Evolutionary conservation across 2,329 filamentous ascomycete species (phyloP).

Genomic region (Epichloe uncinata): DNA sequence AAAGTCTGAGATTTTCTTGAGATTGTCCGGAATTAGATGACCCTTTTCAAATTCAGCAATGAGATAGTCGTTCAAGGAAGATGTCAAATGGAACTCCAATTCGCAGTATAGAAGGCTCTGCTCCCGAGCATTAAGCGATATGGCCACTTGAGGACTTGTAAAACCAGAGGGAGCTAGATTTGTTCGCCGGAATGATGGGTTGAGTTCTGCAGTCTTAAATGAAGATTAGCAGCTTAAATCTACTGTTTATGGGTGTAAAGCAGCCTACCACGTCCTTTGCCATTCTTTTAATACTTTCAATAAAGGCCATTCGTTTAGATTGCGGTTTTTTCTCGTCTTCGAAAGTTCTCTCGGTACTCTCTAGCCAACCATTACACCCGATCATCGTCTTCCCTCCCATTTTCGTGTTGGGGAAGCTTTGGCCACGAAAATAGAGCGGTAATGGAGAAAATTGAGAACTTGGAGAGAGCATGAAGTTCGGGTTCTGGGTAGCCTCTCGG

Average conservation of each 20-base stretch:
- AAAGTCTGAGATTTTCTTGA: constrained; percentile 35
- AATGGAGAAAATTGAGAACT: constrained; percentile 28
- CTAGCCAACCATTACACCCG: constrained; percentile 43
- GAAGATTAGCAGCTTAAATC: constrained; percentile 7
- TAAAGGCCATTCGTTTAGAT: constrained; percentile 27
- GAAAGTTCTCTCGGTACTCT: constrained; percentile 22
- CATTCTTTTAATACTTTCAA: constrained; percentile 36
- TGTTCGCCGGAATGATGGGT: constrained; percentile 7
- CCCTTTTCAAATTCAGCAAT: constrained; percentile 38
- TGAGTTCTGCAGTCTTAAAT: constrained; percentile 21
- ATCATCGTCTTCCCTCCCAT: constrained; percentile 38
- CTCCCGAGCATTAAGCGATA: constrained; percentile 41
- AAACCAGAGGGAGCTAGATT: not conserved
- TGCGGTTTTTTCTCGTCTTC: constrained; percentile 15
- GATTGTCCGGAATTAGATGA: constrained; percentile 36
- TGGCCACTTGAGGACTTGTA: constrained; percentile 20
- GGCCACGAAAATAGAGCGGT: constrained; percentile 26
- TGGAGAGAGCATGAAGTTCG: not conserved
- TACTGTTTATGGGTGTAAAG: not conserved
- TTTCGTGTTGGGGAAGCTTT: constrained; percentile 24
- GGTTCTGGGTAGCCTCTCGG: not conserved
- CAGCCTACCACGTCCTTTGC: constrained; percentile 38
- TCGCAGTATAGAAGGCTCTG: constrained; percentile 47
- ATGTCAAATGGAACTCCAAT: constrained; percentile 39
- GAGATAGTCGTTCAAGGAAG: constrained; percentile 38